A percentile compares a stretch with the other conserved stretches of the same genome.
phyloP scores from a whole-genome alignment of 2,329 filamentous ascomycete species.

The Cladosporium sp. region DNA sequence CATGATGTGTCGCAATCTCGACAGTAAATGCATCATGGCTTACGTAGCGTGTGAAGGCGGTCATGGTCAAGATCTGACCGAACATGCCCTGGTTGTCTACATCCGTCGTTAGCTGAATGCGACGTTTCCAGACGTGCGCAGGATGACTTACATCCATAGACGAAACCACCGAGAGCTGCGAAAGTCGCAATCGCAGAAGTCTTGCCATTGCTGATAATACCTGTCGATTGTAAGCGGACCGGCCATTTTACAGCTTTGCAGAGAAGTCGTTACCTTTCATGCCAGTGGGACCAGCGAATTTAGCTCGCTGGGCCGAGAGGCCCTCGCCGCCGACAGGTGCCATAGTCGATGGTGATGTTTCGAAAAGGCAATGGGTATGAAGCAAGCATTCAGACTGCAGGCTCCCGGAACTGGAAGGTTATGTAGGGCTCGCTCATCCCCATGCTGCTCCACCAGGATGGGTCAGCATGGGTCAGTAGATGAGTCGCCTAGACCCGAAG shows the following conservation, averaged over 20 bases:
- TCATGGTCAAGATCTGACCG: conserved; percentile 21
- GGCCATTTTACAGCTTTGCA: no score
- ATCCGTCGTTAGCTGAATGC: background rate
- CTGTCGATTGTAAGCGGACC: no score
- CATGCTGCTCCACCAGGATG: background rate
- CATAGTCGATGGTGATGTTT: background rate
- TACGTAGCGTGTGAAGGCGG: conserved; percentile 16
- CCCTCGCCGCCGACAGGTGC: conserved; percentile 7
- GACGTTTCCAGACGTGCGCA: conserved; percentile 12
- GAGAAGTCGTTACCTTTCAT: conserved; percentile 12
- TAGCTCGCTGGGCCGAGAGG: conserved; percentile 19
- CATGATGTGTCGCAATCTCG: background rate
- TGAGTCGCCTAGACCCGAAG: conserved; percentile 6
- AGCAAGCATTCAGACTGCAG: background rate
- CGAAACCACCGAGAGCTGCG: conserved; percentile 23
- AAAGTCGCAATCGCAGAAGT: conserved; percentile 22
- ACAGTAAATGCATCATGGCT: background rate
- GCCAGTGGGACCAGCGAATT: conserved; percentile 20
- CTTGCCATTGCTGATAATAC: conserved; percentile 19
- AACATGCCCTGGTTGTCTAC: conserved; percentile 25
- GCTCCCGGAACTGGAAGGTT: background rate
- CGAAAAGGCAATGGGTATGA: background rate
- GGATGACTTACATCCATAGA: conserved; percentile 17
- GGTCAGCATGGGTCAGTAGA: conserved; percentile 6
- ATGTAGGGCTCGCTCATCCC: conserved; percentile 1